Evolutionary conservation across 768 basidiomycete species (phyloP), one percentile per base, ranked within the genome.

Genomic region (Macrolepiota dolichaula): DNA sequence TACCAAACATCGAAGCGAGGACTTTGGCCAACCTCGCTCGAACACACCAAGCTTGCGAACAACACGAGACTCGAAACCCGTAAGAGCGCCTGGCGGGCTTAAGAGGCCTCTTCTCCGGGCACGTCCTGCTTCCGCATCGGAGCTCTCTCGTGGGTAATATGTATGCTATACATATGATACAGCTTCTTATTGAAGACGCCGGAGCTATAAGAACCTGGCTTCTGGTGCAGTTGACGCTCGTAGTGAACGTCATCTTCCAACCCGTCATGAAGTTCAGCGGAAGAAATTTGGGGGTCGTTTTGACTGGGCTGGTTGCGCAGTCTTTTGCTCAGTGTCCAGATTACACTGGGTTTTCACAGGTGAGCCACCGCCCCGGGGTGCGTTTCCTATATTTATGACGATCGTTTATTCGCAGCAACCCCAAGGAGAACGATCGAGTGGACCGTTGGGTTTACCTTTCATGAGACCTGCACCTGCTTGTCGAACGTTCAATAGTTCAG

Each of bases 401-500:
- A 12, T 24, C 47, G 27, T 29, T 52, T 37, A 47, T 49, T 47
- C 50, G 27, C 59, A 89, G 87, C 74, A 62, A 13, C 81, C 86
- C 29, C 89, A 89, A 67, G 87, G 84, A 1, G 78, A 78, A 37
- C 75, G 75, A 38, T 91, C 89, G 2, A 69, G 72, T 5, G 90
- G 90, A 12, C 80, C 84, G 24, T 72, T 91, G 62, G 77, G 74
- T 3, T 72, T 91, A 60, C 90, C 91, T 13, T 88, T 76, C 69
- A 92, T 92, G 89, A 77, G 90, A 29, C 90, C 89, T 35, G 76
- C 76, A 46, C 83, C 82, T 35, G 81, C 76, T 22, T 92, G 91
- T 66, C 80, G 91, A 50, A 91, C 91, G 0, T 92, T 91, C 74
- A 88, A 85, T 60, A 90, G 88, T 67, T 79, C 84, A 25, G 81